A percentile compares a stretch with the other conserved stretches of the same genome.
These are phyloP conservation scores for Ophiostoma himal-ulmi DNA, from an alignment of 2,329 filamentous ascomycete genomes.

Conservation along the genomic window DNA sequence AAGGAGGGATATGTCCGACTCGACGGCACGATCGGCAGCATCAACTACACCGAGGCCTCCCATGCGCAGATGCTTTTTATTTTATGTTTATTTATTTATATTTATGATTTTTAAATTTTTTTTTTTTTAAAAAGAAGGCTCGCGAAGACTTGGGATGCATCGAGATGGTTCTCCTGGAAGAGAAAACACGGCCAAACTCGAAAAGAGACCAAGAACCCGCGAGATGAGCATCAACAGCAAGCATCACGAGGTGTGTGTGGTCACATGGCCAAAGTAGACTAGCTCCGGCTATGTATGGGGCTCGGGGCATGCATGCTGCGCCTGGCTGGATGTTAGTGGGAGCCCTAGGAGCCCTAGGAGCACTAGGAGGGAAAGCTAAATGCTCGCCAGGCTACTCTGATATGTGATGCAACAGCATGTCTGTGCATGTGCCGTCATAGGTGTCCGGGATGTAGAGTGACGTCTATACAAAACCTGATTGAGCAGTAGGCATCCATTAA, in stretches of 20 bases:
- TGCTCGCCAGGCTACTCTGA: background rate
- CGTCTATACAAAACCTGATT: background rate
- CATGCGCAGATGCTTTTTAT: background rate
- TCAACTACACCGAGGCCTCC: background rate
- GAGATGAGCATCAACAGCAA: background rate
- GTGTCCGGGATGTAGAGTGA: background rate
- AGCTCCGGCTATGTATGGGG: constrained; percentile 11
- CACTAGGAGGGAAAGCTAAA: background rate
- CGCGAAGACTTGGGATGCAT: background rate
- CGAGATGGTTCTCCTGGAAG: background rate
- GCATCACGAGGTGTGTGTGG: constrained; percentile 1
- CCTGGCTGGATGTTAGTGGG: background rate
- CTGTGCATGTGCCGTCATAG: constrained; percentile 3
- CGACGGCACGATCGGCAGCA: background rate
- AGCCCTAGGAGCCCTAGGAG: too few species aligned
- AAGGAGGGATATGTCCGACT: background rate
- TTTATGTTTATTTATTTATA: too few species aligned
- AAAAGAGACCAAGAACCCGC: background rate
- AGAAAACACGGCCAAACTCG: background rate
- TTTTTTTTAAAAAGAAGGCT: too few species aligned
- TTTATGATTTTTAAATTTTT: too few species aligned
- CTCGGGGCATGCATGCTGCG: constrained; percentile 2
- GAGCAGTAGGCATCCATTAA: too few species aligned
- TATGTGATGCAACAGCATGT: background rate
- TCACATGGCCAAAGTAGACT: constrained; percentile 8